These are phyloP conservation scores for Gossypium davidsonii DNA, from an alignment of 441 rosid genomes.

Conservation along the genomic window DNA sequence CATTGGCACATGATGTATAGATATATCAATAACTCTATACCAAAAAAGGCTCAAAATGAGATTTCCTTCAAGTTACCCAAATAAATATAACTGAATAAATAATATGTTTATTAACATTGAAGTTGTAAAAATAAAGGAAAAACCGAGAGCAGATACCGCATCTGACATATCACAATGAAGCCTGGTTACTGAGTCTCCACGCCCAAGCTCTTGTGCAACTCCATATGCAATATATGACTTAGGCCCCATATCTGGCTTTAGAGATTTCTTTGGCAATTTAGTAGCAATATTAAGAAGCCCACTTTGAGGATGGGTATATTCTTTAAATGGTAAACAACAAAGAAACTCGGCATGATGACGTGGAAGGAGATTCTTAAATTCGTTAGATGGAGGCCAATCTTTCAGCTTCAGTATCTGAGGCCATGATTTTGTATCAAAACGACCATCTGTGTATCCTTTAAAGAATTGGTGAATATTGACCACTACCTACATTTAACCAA, in stretches of 20 bases:
- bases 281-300: constrained; percentile 64
- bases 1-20: not conserved
- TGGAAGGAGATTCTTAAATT: constrained; percentile 53
- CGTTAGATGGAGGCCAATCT: constrained; percentile 81
- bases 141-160: constrained; percentile 45
- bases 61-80: not conserved
- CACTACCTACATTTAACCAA: constrained; percentile 35
- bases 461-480: constrained; percentile 58
- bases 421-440: constrained; percentile 31
- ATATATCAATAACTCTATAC: not conserved
- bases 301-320: constrained; percentile 60
- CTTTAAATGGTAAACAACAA: constrained; percentile 70
- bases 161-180: constrained; percentile 96
- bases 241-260: constrained; percentile 94
- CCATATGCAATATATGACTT: constrained; percentile 90
- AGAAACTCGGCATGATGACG: constrained; percentile 70
- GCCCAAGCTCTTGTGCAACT: constrained; percentile 64
- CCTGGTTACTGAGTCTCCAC: constrained; percentile 91
- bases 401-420: constrained; percentile 71
- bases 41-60: not conserved
- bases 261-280: constrained; percentile 42
- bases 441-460: constrained; percentile 42
- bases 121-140: not conserved
- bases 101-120: not conserved
- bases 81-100: not conserved